Evolutionary conservation across 2,329 filamentous ascomycete genomes (phyloP).

Genomic region (Hypoxylon sp.): DNA sequence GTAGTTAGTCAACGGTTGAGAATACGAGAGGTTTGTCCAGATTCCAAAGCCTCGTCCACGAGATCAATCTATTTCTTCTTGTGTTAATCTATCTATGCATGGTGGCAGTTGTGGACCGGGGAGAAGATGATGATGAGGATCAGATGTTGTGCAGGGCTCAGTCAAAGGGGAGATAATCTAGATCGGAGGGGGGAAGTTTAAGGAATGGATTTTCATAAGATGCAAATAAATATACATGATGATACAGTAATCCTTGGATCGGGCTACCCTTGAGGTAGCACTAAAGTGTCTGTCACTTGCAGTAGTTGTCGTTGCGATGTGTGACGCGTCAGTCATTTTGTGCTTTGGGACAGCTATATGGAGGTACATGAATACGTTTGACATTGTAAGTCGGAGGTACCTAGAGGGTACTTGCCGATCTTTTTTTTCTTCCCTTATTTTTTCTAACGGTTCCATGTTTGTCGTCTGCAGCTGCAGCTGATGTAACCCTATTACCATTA

Average conservation of each 20-base stretch:
- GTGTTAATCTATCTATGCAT: slow-evolving; percentile 41
- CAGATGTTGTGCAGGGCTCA: slow-evolving; percentile 41
- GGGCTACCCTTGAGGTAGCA: slow-evolving; percentile 15
- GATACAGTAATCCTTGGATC: slow-evolving; percentile 42
- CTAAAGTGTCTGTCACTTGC: slow-evolving; percentile 17
- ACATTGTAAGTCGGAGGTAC: slow-evolving; percentile 10
- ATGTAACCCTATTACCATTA: slow-evolving; percentile 40
- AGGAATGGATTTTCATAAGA: slow-evolving; percentile 39
- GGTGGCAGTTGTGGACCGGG: slow-evolving; percentile 31
- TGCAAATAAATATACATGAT: slow-evolving; percentile 33
- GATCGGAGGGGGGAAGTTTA: slow-evolving; percentile 38
- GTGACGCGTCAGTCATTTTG: slow-evolving; percentile 22
- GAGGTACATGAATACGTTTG: slow-evolving; percentile 5
- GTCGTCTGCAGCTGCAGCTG: slow-evolving; percentile 24
- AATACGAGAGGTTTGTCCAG: slow-evolving; percentile 32
- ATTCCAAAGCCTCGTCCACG: slow-evolving; percentile 22
- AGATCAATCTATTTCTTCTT: slow-evolving; percentile 29
- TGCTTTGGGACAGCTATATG: not conserved
- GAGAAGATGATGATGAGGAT: slow-evolving; percentile 35
- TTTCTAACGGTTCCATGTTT: slow-evolving; percentile 30
- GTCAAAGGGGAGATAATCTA: slow-evolving; percentile 35
- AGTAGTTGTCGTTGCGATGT: slow-evolving; percentile 12
- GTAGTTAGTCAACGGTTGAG: slow-evolving; percentile 34
- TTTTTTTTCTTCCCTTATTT: not conserved
- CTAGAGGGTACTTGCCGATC: slow-evolving; percentile 6